A percentile compares a stretch with the other conserved stretches of the same genome.
These are phyloP conservation scores for Paspalum vaginatum DNA, from an alignment of 176 grass and related monocot species.

Conservation along the genomic window DNA sequence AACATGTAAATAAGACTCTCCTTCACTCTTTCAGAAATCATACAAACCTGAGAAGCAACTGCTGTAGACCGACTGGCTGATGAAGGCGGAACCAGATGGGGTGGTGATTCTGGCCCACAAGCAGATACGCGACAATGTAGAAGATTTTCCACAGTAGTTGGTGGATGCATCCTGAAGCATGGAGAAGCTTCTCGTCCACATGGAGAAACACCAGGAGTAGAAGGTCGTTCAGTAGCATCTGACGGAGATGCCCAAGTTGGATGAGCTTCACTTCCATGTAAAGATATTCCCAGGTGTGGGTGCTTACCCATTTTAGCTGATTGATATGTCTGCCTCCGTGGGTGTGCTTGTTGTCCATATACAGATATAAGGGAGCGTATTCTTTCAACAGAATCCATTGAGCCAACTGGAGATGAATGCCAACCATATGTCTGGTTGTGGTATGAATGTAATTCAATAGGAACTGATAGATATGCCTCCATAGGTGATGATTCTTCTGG, in stretches of 20 bases:
- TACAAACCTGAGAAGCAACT: constrained; percentile 43
- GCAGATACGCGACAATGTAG: constrained; percentile 46
- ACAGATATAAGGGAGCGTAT: constrained; percentile 55
- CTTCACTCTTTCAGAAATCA: constrained; percentile 22
- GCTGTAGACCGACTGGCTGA: constrained; percentile 25
- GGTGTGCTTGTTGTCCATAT: constrained; percentile 42
- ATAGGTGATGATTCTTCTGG: constrained; percentile 37
- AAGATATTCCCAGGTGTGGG: background rate
- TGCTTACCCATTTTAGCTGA: constrained; percentile 39
- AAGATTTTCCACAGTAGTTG: constrained; percentile 52
- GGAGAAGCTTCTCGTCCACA: constrained; percentile 35
- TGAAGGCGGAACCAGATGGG: background rate
- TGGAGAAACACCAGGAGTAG: constrained; percentile 23
- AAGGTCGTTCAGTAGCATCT: constrained; percentile 38
- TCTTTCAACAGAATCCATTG: constrained; percentile 39
- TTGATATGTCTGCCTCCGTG: constrained; percentile 29
- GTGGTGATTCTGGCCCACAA: constrained; percentile 30
- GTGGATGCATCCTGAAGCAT: constrained; percentile 33
- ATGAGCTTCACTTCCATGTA: constrained; percentile 43
- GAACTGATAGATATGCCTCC: constrained; percentile 30
- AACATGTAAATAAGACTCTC: background rate
- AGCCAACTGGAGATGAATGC: constrained; percentile 18
- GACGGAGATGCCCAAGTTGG: constrained; percentile 8
- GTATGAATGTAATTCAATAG: constrained; percentile 24
- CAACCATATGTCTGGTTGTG: constrained; percentile 26